Evolutionary conservation across 139 green algal species (phyloP), one percentile per base, ranked within the genome.

Genomic region (Picochlorum sp.): DNA sequence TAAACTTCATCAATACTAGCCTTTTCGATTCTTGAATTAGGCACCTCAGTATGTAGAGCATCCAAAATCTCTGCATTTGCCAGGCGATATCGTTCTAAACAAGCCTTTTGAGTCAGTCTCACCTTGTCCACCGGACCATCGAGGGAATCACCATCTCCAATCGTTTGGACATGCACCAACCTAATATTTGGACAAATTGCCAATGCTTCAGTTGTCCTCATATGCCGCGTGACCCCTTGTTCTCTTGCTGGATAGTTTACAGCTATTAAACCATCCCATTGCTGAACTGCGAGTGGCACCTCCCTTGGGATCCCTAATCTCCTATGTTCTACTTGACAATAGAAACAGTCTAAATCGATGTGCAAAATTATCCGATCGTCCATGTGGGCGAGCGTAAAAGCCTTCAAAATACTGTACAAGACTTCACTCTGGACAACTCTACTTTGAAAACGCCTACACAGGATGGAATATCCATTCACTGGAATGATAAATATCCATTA

Each of bases 1-100:
- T 92, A 97, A 1, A 85, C 85, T 68, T 98, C 92, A 49, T 98
- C 92, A 24, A 98, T 92, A 26, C 71, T 85, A 0, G 90, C 90
- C 61, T 85, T 85, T 63, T 95, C 83, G 0, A 83, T 66, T n/a
- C 70, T 44, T 11, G 66, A 76, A 26, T 71, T 77, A 58, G 79
- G 64, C 2, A 70, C 54, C 14, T 74, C 64, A 47, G 58, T 50
- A 26, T 63, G 62, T 24, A 94, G 72, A 20, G 92, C 45, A 3
- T 38, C 37, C 65, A 89, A 73, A 64, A 89, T 59, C n/a, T 74
- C 62, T 0, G 58, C 60, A 6, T 44, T 70, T 3, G 61, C 61
- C 15, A 23, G n/a, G 6, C 61, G 15, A 23, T 66, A 66, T 1
- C 85, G 71, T 71, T 90, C 80, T 69, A 95, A 76, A 63, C 80